A percentile compares a stretch with the other conserved stretches of the same genome.
Conservation (phyloP, 352 stramenopile species). For the Lagenidium sp. region DNA sequence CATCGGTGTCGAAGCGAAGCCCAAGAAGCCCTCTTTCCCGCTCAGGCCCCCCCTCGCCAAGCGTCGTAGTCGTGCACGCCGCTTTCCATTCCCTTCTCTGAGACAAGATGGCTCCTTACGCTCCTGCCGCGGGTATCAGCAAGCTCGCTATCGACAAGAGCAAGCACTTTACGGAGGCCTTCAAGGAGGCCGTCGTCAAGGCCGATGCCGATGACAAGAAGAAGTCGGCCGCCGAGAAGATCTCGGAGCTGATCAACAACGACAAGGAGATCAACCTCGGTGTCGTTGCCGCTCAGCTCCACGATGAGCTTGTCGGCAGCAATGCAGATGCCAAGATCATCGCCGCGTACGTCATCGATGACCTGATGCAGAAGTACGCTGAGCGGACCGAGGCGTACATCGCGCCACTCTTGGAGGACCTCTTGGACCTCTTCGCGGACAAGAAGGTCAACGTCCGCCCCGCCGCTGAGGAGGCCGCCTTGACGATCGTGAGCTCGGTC, state of each 20-base stretch:
- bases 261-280: constrained; percentile 68
- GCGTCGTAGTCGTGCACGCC: too few relatives aligned
- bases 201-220: constrained; percentile 50
- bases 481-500: constrained; percentile 70
- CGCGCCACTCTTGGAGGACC: constrained; percentile 44
- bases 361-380: constrained; percentile 82
- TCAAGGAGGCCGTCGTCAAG: constrained; percentile 69
- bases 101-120: constrained; percentile 70
- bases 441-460: constrained; percentile 73
- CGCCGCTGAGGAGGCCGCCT: constrained; percentile 59
- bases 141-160: constrained; percentile 85
- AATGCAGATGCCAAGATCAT: constrained; percentile 66
- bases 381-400: constrained; percentile 77
- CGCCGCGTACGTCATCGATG: constrained; percentile 63
- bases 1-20: constrained; percentile 6
- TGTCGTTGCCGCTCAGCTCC: constrained; percentile 61
- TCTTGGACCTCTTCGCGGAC: constrained; percentile 78
- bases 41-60: constrained; percentile 18
- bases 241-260: constrained; percentile 68
- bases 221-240: constrained; percentile 78
- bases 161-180: constrained; percentile 84
- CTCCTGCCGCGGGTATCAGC: constrained; percentile 70
- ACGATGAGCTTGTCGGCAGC: constrained; percentile 38
- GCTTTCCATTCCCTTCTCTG: constrained; percentile 13
- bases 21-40: constrained; percentile 10